Evolutionary conservation across 2,329 filamentous ascomycete species (phyloP).

Genomic region (Calonectria pteridis): DNA sequence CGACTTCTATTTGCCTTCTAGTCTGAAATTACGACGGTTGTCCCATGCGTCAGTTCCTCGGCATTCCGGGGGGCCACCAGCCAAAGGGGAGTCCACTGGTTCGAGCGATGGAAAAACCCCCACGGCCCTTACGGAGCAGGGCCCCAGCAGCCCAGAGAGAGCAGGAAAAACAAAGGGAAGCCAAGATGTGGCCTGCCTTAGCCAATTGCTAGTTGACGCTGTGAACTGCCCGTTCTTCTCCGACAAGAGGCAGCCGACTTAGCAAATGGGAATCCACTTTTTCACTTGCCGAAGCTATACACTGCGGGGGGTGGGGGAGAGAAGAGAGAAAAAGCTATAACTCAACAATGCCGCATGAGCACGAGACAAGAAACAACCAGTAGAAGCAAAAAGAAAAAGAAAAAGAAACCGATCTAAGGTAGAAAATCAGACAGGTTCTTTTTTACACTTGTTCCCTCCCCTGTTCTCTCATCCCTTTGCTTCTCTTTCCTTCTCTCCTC

Average conservation of each 20-base stretch:
- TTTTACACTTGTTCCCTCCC: not conserved
- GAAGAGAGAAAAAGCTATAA: slow-evolving; percentile 7
- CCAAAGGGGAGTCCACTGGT: slow-evolving; percentile 5
- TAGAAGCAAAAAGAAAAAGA: not conserved
- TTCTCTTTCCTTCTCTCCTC: not conserved
- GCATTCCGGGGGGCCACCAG: not conserved
- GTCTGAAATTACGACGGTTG: not conserved
- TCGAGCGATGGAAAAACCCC: slow-evolving; percentile 1
- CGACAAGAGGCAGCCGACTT: slow-evolving; percentile 16
- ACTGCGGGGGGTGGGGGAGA: slow-evolving; percentile 5
- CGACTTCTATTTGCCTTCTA: slow-evolving; percentile 11
- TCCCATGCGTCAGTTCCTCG: slow-evolving; percentile 11
- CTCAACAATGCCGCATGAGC: not conserved
- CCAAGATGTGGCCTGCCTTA: not conserved
- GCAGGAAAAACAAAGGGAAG: not conserved
- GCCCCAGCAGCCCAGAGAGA: not conserved
- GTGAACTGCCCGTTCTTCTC: not conserved
- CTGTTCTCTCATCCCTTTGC: not conserved
- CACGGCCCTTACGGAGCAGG: slow-evolving; percentile 6
- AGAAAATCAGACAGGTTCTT: not conserved
- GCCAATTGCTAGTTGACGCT: not conserved
- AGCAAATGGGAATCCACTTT: slow-evolving; percentile 42
- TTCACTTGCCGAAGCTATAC: slow-evolving; percentile 16
- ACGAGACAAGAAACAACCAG: not conserved
- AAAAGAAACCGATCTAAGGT: not conserved